These are phyloP conservation scores for Zygoascus flipseniorum DNA, from an alignment of 805 yeast species.

Conservation along the genomic window DNA sequence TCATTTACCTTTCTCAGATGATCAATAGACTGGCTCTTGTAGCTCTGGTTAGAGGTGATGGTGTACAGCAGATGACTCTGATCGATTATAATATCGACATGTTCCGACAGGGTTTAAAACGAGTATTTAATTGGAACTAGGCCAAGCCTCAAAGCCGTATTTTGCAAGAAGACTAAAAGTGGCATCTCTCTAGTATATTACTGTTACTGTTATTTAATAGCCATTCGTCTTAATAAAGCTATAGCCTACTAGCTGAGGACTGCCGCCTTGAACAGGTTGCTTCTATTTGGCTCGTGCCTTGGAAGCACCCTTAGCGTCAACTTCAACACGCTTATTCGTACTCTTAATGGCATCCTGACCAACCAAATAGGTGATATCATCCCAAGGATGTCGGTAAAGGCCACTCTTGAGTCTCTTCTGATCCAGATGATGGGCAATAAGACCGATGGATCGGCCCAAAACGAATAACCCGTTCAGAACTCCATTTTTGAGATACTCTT, in stretches of 20 bases:
- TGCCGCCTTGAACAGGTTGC: too few relatives aligned
- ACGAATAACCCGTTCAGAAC: slow-evolving; percentile 40
- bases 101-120: slow-evolving; percentile 62
- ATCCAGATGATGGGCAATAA: slow-evolving; percentile 39
- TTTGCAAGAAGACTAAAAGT: too few relatives aligned
- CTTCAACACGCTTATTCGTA: slow-evolving; percentile 28
- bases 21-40: slow-evolving; percentile 87
- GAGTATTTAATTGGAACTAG: slow-evolving; percentile 11
- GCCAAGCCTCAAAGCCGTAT: too few relatives aligned
- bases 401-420: slow-evolving; percentile 41
- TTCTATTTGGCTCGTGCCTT: slow-evolving; percentile 20
- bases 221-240: neutral
- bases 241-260: too few relatives aligned
- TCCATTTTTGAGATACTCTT: slow-evolving; percentile 37
- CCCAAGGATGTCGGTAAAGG: slow-evolving; percentile 41
- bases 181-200: neutral
- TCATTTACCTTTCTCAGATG: slow-evolving; percentile 81
- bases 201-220: neutral
- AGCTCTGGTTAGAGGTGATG: slow-evolving; percentile 69
- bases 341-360: slow-evolving; percentile 30
- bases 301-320: slow-evolving; percentile 26
- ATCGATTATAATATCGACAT: slow-evolving; percentile 84
- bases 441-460: slow-evolving; percentile 38
- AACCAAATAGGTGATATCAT: slow-evolving; percentile 37
- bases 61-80: slow-evolving; percentile 46